phyloP scores from a whole-genome alignment of 2,329 filamentous ascomycete genomes.

The Pseudocercospora fijiensis region DNA sequence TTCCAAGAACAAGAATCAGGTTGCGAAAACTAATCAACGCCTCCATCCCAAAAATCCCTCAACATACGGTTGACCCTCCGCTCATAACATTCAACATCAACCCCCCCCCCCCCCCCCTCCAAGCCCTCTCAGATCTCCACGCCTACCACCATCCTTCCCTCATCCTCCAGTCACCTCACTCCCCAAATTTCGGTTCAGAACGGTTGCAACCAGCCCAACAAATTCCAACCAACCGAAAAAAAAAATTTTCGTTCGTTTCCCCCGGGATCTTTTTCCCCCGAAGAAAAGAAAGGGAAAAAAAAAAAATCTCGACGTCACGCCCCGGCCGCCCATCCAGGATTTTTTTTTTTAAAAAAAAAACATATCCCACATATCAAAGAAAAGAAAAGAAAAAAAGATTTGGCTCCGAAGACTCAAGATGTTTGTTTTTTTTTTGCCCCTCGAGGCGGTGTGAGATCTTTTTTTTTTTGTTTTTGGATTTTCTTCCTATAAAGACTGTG shows the following conservation, averaged over 20 bases:
- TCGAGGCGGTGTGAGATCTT: no score
- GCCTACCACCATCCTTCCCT: conserved; percentile 27
- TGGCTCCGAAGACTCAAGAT: conserved; percentile 39
- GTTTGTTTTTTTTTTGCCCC: conserved; percentile 38
- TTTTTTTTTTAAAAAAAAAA: no score
- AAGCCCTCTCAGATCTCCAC: conserved; percentile 24
- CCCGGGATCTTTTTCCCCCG: no score
- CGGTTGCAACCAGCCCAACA: no score
- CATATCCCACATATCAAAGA: conserved; percentile 40
- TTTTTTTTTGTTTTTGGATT: no score
- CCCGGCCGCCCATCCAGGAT: no score
- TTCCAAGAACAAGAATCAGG: conserved; percentile 21
- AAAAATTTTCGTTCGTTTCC: no score
- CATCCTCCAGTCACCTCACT: conserved; percentile 31
- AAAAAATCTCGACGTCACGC: conserved; percentile 38
- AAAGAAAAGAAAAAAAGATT: no score
- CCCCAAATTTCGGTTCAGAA: conserved; percentile 37
- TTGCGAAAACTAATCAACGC: conserved; percentile 31
- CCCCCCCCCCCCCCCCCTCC: conserved; percentile 25
- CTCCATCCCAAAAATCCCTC: conserved; percentile 24
- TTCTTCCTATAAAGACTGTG: conserved; percentile 40
- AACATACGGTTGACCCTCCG: conserved; percentile 31
- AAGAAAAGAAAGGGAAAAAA: no score
- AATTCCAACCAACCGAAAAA: no score
- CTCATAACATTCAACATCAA: conserved; percentile 33